These are phyloP conservation scores for Physcia stellaris DNA, from an alignment of 495 filamentous ascomycete species.

Conservation along the genomic window DNA sequence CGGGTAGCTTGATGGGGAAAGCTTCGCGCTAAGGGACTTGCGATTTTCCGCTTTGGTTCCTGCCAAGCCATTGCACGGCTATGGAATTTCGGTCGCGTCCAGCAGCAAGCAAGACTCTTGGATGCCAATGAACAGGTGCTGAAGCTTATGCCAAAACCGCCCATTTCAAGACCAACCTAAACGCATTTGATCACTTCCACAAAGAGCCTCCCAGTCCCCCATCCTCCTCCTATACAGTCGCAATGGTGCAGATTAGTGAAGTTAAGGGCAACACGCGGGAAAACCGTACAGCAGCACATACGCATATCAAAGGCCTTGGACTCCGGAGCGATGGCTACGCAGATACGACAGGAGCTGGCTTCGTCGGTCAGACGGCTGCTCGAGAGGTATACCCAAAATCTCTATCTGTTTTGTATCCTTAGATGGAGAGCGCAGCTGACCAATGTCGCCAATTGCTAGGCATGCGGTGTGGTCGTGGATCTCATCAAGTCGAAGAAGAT, in stretches of 20 bases:
- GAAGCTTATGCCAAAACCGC: too few relatives aligned
- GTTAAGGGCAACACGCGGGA: slow-evolving; percentile 91
- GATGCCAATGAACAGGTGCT: too few relatives aligned
- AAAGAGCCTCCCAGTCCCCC: too few relatives aligned
- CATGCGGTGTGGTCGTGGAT: slow-evolving; percentile 88
- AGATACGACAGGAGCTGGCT: slow-evolving; percentile 61
- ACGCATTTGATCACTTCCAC: too few relatives aligned
- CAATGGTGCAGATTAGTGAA: slow-evolving; percentile 91
- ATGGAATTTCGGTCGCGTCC: too few relatives aligned
- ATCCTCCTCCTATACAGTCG: too few relatives aligned
- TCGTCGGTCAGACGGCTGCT: slow-evolving; percentile 77
- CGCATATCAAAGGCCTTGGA: slow-evolving; percentile 91
- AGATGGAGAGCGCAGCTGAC: slow-evolving; percentile 1
- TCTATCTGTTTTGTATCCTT: not conserved
- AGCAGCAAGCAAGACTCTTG: too few relatives aligned
- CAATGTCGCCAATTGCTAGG: slow-evolving; percentile 30
- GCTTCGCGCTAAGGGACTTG: too few relatives aligned
- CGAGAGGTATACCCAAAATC: slow-evolving; percentile 47
- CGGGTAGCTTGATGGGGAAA: too few relatives aligned
- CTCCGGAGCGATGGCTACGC: slow-evolving; percentile 70
- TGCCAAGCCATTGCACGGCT: too few relatives aligned
- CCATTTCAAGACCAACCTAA: too few relatives aligned
- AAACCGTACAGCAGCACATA: slow-evolving; percentile 89
- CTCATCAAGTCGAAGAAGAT: slow-evolving; percentile 92
- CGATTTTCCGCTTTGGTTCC: too few relatives aligned